Evolutionary conservation across 176 grass and related monocot genomes (phyloP), one percentile per base, ranked within the genome.

Genomic region (Aegilops longissima): DNA sequence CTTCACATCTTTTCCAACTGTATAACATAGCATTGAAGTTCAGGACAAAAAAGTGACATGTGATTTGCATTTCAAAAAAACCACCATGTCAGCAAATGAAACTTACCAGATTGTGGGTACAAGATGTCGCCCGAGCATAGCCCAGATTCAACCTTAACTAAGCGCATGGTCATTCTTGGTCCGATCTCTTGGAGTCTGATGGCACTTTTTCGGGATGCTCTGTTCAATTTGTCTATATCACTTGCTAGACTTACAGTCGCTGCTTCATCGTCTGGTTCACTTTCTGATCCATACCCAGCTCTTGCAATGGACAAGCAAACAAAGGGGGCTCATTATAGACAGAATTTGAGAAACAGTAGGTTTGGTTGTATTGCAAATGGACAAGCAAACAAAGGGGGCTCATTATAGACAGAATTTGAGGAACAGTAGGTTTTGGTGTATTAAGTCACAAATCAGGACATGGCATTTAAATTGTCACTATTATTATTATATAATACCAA

Each of bases 241-340:
- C 74, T 95, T 8, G 86, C 75, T 61, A 98, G 75, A 89, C 51
- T 92, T 81, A 95, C 92, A 47, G 77, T 95, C 71, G 93, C 91
- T 54, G 90, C 82, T 92, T 98, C 96, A 84, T 98, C 96, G 80
- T 98, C 96, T 36, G 5, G 81, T 94, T 95, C 96, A 86, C 92
- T 95, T 89, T 98, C 96, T 66, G 96, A 98, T 84, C 93, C 93
- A 89, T 94, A 95, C 61, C 96, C 96, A 93, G 86, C 88, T 89
- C 96, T 95, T 66, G 77, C 51, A 78, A 30, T 13, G 27, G 25
- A 70, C 70, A 73, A 45, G 68, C 5, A 66, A 40, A 76, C 4
- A 77, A 66, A 40, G 49, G 11, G 5, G 11, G 4, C 1, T 5
- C 25, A 12, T 77, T 66, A 83, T 35, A 80, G 6, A 59, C 54